Evolutionary conservation across 768 basidiomycete species (phyloP).

Genomic region (Coprinopsis marcescibilis): DNA sequence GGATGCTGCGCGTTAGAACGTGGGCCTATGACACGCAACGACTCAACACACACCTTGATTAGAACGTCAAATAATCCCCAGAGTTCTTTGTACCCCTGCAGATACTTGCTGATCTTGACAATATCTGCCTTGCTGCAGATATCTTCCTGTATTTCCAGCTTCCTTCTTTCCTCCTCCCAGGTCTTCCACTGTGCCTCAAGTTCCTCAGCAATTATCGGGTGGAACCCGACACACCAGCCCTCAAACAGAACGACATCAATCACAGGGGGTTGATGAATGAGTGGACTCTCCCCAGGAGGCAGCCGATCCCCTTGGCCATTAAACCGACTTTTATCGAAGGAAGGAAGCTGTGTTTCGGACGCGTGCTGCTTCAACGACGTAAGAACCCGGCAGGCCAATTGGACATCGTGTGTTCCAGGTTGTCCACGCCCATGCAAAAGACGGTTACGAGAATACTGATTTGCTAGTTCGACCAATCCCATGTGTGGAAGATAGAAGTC

Average conservation of each 20-base stretch:
- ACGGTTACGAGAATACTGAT: slow-evolving; percentile 48
- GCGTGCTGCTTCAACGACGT: slow-evolving; percentile 40
- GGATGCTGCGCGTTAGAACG: too few species aligned
- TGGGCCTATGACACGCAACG: too few species aligned
- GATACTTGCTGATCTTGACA: slow-evolving; percentile 52
- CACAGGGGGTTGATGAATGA: slow-evolving; percentile 34
- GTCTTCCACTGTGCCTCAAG: slow-evolving; percentile 49
- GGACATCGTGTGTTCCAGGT: slow-evolving; percentile 87
- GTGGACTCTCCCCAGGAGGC: slow-evolving; percentile 33
- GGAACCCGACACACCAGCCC: slow-evolving; percentile 94
- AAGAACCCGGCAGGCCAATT: slow-evolving; percentile 54
- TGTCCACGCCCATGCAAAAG: slow-evolving; percentile 83
- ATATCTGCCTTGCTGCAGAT: slow-evolving; percentile 49
- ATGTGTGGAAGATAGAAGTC: slow-evolving; percentile 81
- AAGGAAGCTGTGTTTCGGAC: slow-evolving; percentile 55
- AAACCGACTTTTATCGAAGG: slow-evolving; percentile 83
- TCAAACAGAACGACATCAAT: slow-evolving; percentile 85
- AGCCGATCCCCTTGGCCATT: slow-evolving; percentile 82
- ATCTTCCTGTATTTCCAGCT: slow-evolving; percentile 29
- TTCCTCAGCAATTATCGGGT: slow-evolving; percentile 47
- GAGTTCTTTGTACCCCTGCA: slow-evolving; percentile 55
- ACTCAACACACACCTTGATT: slow-evolving; percentile 53
- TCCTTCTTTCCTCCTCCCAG: slow-evolving; percentile 35
- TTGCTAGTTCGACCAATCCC: slow-evolving; percentile 50
- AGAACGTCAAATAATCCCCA: slow-evolving; percentile 73